phyloP scores from a whole-genome alignment of 2,329 filamentous ascomycete genomes.

The Trichoderma cornu-damae region DNA sequence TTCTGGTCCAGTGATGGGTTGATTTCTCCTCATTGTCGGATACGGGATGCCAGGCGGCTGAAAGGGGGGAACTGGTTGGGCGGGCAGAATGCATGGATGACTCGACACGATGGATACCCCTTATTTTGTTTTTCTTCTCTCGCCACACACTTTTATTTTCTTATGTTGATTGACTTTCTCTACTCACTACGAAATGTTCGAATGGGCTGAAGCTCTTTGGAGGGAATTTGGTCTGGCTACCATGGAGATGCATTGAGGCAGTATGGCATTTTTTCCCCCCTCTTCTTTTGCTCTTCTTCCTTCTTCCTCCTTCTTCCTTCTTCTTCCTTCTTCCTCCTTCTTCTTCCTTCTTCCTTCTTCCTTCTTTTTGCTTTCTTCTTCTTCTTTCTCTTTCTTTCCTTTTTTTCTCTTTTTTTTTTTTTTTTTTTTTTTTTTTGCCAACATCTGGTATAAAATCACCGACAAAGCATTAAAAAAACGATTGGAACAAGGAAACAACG shows the following conservation, averaged over 20 bases:
- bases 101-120: constrained; percentile 43
- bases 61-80: constrained; percentile 31
- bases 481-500: constrained; percentile 6
- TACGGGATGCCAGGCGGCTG: constrained; percentile 19
- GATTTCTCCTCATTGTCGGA: constrained; percentile 24
- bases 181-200: constrained; percentile 13
- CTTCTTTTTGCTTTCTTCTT: neutral
- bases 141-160: constrained; percentile 21
- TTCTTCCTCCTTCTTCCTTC: neutral
- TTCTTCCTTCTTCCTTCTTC: neutral
- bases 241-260: constrained; percentile 17
- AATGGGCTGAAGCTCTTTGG: constrained; percentile 4
- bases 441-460: constrained; percentile 17
- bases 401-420: neutral
- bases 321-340: neutral
- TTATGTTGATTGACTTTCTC: constrained; percentile 22
- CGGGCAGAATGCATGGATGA: constrained; percentile 43
- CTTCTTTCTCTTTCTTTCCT: neutral
- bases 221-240: constrained; percentile 25
- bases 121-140: constrained; percentile 32
- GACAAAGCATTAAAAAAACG: constrained; percentile 20
- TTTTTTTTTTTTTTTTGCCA: neutral
- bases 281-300: neutral
- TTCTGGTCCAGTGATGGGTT: constrained; percentile 37
- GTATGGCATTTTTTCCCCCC: constrained; percentile 1